These are phyloP conservation scores for Cyberlindnera lachancei DNA, from an alignment of 805 yeast species.

Conservation along the genomic window DNA sequence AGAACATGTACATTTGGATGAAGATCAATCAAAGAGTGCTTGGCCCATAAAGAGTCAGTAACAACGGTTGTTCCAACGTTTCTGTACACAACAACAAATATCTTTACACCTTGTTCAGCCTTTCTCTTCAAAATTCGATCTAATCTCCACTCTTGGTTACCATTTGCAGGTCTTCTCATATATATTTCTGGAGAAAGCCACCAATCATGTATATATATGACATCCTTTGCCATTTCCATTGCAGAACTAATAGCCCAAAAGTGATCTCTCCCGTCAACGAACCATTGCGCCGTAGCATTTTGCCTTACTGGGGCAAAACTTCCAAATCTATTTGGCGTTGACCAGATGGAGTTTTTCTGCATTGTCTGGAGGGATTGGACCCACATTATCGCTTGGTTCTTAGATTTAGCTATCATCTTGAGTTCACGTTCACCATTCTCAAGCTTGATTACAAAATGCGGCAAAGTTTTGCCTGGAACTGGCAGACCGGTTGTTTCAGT, in stretches of 20 bases:
- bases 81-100: conserved; percentile 84
- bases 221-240: conserved; percentile 86
- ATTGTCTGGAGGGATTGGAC: conserved; percentile 61
- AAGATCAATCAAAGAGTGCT: conserved; percentile 80
- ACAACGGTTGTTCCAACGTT: conserved; percentile 91
- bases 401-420: conserved; percentile 61
- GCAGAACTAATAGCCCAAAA: conserved; percentile 96
- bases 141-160: conserved; percentile 88
- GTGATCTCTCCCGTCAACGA: conserved; percentile 94
- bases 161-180: conserved; percentile 88
- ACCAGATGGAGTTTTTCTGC: conserved; percentile 66
- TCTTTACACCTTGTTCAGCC: conserved; percentile 92
- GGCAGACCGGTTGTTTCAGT: conserved; percentile 24
- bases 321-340: conserved; percentile 64
- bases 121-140: conserved; percentile 83
- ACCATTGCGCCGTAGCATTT: conserved; percentile 89
- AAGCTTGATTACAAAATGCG: conserved; percentile 48
- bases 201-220: conserved; percentile 95
- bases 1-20: conserved; percentile 84
- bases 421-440: conserved; percentile 76
- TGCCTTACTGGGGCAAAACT: conserved; percentile 90
- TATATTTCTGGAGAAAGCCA: conserved; percentile 95
- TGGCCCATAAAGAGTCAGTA: conserved; percentile 90
- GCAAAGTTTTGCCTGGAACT: conserved; percentile 22
- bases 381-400: conserved; percentile 65